phyloP scores from a whole-genome alignment of 2,329 filamentous ascomycete genomes.

The Xylaria sp. region DNA sequence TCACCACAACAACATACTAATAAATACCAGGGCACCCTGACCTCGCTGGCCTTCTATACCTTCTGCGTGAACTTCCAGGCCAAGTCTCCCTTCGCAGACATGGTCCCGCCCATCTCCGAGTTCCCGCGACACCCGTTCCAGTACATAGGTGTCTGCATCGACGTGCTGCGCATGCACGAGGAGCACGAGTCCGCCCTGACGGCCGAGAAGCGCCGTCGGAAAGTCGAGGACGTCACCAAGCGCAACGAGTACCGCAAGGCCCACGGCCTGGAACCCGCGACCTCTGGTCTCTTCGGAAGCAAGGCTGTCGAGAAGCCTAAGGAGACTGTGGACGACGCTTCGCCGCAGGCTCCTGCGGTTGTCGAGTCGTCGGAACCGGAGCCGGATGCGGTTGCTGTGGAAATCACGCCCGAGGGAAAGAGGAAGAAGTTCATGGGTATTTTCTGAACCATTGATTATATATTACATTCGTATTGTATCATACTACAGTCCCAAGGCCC shows the following conservation, averaged over 20 bases:
- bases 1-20: constrained; percentile 6
- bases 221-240: constrained; percentile 88
- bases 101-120: constrained; percentile 77
- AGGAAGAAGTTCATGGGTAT: constrained; percentile 87
- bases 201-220: constrained; percentile 75
- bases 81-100: constrained; percentile 81
- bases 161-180: constrained; percentile 81
- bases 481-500: constrained; percentile 32
- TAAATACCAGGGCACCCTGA: constrained; percentile 67
- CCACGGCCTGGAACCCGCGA: constrained; percentile 74
- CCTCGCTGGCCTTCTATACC: constrained; percentile 75
- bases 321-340: constrained; percentile 13
- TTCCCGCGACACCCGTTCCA: constrained; percentile 75
- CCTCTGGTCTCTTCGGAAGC: constrained; percentile 40
- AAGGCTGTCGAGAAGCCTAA: constrained; percentile 36
- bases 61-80: constrained; percentile 81
- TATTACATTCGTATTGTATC: not conserved
- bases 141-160: constrained; percentile 71
- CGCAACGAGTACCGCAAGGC: constrained; percentile 84
- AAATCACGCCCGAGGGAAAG: constrained; percentile 50
- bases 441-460: constrained; percentile 62
- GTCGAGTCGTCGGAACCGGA: constrained; percentile 25
- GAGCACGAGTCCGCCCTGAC: constrained; percentile 75
- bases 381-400: constrained; percentile 13
- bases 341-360: constrained; percentile 19